Evolutionary conservation across 2,329 filamentous ascomycete genomes (phyloP).

Genomic region (Madurella fahalii): DNA sequence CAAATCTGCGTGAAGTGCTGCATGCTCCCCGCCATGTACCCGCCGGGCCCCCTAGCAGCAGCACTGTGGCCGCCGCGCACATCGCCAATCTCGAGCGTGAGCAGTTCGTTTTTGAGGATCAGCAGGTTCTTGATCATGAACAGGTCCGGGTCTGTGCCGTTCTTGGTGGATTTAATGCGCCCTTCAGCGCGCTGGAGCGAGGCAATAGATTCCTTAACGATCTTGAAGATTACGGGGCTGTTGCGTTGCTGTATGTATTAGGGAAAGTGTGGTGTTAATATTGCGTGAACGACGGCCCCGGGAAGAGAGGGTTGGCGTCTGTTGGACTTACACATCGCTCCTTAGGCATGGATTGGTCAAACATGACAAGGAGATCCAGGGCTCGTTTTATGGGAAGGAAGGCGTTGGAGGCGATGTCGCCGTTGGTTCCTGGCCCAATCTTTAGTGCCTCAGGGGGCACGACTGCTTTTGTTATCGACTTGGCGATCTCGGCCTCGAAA

Average conservation of each 20-base stretch:
- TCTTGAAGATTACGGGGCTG: constrained; percentile 57
- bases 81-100: constrained; percentile 88
- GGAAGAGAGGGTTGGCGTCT: neutral
- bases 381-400: constrained; percentile 56
- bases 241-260: constrained; percentile 43
- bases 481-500: constrained; percentile 54
- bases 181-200: constrained; percentile 75
- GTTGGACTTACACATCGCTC: constrained; percentile 52
- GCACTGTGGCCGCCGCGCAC: constrained; percentile 41
- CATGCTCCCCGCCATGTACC: constrained; percentile 42
- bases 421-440: constrained; percentile 46
- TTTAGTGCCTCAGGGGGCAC: constrained; percentile 47
- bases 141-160: constrained; percentile 69
- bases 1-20: constrained; percentile 63
- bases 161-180: constrained; percentile 60
- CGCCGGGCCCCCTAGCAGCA: neutral
- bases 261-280: constrained; percentile 15
- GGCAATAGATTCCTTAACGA: constrained; percentile 84
- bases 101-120: constrained; percentile 90
- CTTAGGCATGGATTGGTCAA: constrained; percentile 61
- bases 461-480: constrained; percentile 48
- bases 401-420: constrained; percentile 52
- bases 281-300: too few relatives aligned
- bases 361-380: constrained; percentile 56
- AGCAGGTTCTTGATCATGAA: constrained; percentile 95